These are phyloP conservation scores for Teratosphaeria destructans DNA, from an alignment of 2,329 filamentous ascomycete genomes.

Conservation along the genomic window DNA sequence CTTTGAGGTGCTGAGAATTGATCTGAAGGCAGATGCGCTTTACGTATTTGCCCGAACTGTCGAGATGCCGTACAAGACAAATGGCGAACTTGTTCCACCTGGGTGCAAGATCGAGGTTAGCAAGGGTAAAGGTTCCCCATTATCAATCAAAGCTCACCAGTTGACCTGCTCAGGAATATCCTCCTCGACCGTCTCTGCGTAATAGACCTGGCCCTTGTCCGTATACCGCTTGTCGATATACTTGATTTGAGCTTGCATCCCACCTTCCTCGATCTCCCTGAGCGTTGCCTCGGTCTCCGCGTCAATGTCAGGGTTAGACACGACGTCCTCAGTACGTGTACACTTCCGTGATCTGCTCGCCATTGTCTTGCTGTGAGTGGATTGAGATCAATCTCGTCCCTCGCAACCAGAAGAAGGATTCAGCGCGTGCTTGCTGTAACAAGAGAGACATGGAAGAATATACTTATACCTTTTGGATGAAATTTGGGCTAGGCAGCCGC, in stretches of 20 bases:
- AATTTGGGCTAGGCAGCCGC: no score
- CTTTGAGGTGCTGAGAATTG: conserved; percentile 22
- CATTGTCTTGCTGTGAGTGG: no score
- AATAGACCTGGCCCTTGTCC: conserved; percentile 18
- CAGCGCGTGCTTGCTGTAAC: no score
- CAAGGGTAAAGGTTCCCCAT: background rate
- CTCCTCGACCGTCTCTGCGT: conserved; percentile 18
- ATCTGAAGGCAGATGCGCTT: conserved; percentile 15
- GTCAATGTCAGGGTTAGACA: conserved; percentile 7
- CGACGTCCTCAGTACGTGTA: no score
- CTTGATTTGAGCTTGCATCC: conserved; percentile 16
- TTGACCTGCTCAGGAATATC: conserved; percentile 20
- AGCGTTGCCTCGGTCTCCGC: conserved; percentile 13
- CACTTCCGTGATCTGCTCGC: no score
- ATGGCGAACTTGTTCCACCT: conserved; percentile 9
- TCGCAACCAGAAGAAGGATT: no score
- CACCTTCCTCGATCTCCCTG: conserved; percentile 18
- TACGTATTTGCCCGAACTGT: conserved; percentile 10
- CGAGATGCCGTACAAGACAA: conserved; percentile 12
- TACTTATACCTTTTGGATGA: no score
- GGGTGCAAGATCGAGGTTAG: conserved; percentile 4
- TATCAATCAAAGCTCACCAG: conserved; percentile 2
- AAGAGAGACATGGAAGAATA: no score
- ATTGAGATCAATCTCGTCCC: no score
- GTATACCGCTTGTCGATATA: conserved; percentile 20